phyloP scores from a whole-genome alignment of 2,329 filamentous ascomycete species.

The Byssochlamys sp. region DNA sequence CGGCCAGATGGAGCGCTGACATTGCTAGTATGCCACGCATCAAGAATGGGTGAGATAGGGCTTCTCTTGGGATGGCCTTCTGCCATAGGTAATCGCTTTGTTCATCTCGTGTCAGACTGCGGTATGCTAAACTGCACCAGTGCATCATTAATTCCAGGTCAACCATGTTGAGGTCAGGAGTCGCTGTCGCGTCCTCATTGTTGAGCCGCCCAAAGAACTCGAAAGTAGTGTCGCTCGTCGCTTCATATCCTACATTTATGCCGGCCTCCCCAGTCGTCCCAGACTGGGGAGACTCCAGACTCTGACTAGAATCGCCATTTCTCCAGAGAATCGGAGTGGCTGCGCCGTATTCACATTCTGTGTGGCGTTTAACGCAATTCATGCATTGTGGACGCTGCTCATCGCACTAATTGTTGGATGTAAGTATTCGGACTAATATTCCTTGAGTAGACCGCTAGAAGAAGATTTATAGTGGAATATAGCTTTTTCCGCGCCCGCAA shows the following conservation, averaged over 20 bases:
- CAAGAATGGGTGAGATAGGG: constrained; percentile 23
- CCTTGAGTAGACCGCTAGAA: not conserved
- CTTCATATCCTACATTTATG: not conserved
- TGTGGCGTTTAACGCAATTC: constrained; percentile 16
- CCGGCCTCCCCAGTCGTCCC: not conserved
- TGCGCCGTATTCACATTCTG: constrained; percentile 12
- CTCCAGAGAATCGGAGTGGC: constrained; percentile 3
- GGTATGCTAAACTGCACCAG: constrained; percentile 28
- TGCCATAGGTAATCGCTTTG: constrained; percentile 26
- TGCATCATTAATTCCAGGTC: constrained; percentile 37
- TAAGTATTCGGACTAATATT: not conserved
- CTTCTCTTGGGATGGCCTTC: constrained; percentile 22
- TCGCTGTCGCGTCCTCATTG: constrained; percentile 3
- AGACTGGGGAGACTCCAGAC: not conserved
- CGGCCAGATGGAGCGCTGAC: constrained; percentile 25
- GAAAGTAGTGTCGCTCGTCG: constrained; percentile 7
- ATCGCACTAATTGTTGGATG: constrained; percentile 13
- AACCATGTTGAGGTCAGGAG: constrained; percentile 33
- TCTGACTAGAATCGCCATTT: not conserved
- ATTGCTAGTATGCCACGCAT: constrained; percentile 30
- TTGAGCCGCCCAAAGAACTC: not conserved
- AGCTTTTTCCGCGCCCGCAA: not conserved
- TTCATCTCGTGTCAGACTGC: constrained; percentile 17
- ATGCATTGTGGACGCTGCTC: constrained; percentile 15
- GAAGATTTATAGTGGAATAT: not conserved